These are phyloP conservation scores for Macrolepiota dolichaula DNA, from an alignment of 768 basidiomycete species.

Conservation along the genomic window DNA sequence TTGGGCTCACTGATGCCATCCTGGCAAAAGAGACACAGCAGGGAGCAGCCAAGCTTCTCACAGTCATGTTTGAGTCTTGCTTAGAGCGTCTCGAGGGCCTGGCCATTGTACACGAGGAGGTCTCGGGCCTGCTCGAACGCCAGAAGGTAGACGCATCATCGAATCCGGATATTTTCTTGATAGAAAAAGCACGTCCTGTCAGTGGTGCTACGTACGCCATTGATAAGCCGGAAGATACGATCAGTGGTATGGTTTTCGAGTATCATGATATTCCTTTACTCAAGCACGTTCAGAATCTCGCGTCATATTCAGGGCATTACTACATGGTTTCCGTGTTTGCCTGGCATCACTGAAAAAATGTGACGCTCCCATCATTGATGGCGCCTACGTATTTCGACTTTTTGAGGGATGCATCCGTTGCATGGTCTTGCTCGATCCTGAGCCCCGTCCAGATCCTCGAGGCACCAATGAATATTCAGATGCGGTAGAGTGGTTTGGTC, in stretches of 20 bases:
- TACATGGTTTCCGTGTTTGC: constrained; percentile 84
- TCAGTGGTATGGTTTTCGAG: constrained; percentile 55
- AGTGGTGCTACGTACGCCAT: constrained; percentile 71
- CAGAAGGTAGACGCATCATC: constrained; percentile 37
- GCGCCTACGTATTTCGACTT: constrained; percentile 80
- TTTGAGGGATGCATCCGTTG: constrained; percentile 84
- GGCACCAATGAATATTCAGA: constrained; percentile 59
- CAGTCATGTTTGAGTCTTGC: constrained; percentile 76
- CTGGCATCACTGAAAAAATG: constrained; percentile 75
- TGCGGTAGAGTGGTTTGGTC: constrained; percentile 80
- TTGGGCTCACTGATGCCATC: constrained; percentile 83
- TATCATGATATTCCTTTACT: constrained; percentile 11
- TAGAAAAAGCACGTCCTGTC: constrained; percentile 86
- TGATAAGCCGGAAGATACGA: constrained; percentile 79
- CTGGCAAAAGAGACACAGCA: constrained; percentile 68
- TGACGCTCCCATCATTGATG: constrained; percentile 77
- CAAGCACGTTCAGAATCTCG: constrained; percentile 62
- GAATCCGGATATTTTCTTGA: constrained; percentile 52
- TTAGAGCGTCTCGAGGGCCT: constrained; percentile 84
- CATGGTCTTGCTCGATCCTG: constrained; percentile 78
- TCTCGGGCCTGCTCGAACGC: constrained; percentile 44
- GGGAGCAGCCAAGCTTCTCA: constrained; percentile 67
- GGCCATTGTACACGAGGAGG: constrained; percentile 57
- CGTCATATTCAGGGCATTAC: constrained; percentile 79
- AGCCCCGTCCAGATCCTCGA: constrained; percentile 36